phyloP scores from a whole-genome alignment of 208 protist species.

The Leishmania tarentolae region DNA sequence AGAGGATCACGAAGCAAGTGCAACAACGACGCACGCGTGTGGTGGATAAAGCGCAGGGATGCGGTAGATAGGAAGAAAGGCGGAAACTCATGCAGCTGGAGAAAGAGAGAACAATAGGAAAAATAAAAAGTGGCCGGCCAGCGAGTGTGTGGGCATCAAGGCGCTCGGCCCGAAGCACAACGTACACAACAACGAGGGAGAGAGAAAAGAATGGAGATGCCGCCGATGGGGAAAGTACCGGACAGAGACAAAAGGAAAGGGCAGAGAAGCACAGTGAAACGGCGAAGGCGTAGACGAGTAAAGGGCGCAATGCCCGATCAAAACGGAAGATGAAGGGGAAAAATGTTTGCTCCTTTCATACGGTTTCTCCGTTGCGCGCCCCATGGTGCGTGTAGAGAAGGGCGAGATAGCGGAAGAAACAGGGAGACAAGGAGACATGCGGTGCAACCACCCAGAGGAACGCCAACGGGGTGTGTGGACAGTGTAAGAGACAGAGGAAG shows the following conservation, averaged over 20 bases:
- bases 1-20: neutral
- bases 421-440: neutral
- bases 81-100: conserved; percentile 1
- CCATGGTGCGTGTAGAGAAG: neutral
- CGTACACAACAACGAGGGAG: too few relatives aligned
- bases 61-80: conserved; percentile 5
- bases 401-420: neutral
- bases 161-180: neutral
- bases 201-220: neutral
- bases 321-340: neutral
- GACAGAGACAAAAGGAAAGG: neutral
- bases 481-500: neutral
- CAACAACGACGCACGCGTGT: neutral
- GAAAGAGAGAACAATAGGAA: neutral
- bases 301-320: neutral
- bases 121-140: neutral
- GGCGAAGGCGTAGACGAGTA: neutral
- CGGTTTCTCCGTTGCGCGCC: neutral
- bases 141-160: neutral
- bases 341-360: neutral
- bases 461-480: neutral
- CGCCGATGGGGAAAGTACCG: neutral
- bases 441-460: neutral
- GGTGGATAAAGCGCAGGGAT: neutral
- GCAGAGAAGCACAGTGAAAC: neutral